Evolutionary conservation across 1,284 basidiomycete species (phyloP), one percentile per base, ranked within the genome.

Genomic region (Cryptococcus sp.): DNA sequence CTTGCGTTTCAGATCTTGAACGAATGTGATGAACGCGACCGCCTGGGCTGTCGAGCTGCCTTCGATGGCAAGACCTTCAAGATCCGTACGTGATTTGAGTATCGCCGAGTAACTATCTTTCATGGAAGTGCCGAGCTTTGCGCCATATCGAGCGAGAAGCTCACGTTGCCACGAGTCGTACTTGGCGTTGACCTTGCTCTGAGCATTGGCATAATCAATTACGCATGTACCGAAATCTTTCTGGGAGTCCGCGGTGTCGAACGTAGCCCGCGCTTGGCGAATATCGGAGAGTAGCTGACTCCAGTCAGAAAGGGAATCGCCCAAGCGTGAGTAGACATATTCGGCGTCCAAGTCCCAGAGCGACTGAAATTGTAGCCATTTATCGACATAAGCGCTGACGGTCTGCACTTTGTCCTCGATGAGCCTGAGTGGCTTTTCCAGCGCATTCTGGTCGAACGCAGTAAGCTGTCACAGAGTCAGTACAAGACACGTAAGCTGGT

Each of bases 361-460:
- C 0, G 93, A 95, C 78, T 99, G 96, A 85, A 99, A 99, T 73
- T 95, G 93, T 0, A 98, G 85, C 95, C 96, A 99, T 80, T 96
- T 96, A 63, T 84, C 89, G 51, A 98, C 93, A 76, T 99, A 99
- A 45, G 88, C 87, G 66, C 85, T 87, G 53, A 99, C 84, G 7
- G 60, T 55, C 56, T 73, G 73, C 8, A 96, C 86, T 78, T 97
- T 97, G 68, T 80, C 81, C 78, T 98, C 93, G 69, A 99, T 88
- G 17, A 97, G 82, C 0, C 84, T 79, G 71, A 99, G 93, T 0
- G 95, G 93, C 44, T 86, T 85, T 66, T 88, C 84, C 6, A 99
- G 84, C 0, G 87, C 87, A 48, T 85, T 82, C 55, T 89, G 87
- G 26, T 84, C 78, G 77, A 96, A 87, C 55, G 83, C 84, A 1